A percentile compares a stretch with the other conserved stretches of the same genome.
Conservation (phyloP, 768 basidiomycete species). For the Serendipita indica region DNA sequence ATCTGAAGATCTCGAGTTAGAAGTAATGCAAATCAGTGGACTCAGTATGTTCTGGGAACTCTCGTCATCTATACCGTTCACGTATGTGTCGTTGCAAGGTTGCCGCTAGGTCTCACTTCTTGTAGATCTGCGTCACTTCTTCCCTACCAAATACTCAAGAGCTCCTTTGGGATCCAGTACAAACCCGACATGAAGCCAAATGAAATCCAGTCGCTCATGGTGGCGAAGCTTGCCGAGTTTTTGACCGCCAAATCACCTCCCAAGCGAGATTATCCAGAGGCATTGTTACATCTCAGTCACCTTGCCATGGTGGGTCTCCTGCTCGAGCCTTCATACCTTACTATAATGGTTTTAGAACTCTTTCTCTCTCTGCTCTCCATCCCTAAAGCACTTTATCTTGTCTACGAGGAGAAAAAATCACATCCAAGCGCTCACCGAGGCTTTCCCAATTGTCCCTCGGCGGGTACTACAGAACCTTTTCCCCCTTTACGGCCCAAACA, state of each 20-base stretch:
- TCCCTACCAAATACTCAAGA: background rate
- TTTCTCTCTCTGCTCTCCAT: too few relatives aligned
- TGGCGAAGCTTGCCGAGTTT: background rate
- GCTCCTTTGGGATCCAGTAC: background rate
- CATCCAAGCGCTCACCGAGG: slow-evolving; percentile 19
- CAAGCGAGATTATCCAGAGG: background rate
- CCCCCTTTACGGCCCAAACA: slow-evolving; percentile 60
- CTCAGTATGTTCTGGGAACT: slow-evolving; percentile 55
- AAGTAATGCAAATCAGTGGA: slow-evolving; percentile 42
- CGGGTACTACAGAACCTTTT: slow-evolving; percentile 45
- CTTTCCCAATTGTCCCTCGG: slow-evolving; percentile 38
- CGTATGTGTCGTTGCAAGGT: background rate
- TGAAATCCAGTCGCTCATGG: background rate
- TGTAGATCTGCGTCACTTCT: background rate
- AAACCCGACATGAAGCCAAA: background rate
- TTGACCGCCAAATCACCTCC: background rate
- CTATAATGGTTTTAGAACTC: too few relatives aligned
- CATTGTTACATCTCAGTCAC: background rate
- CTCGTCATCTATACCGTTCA: slow-evolving; percentile 29
- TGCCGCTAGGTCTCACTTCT: background rate
- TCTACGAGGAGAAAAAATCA: slow-evolving; percentile 26
- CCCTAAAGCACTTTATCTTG: slow-evolving; percentile 11
- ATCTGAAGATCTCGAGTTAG: slow-evolving; percentile 27
- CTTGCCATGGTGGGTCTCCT: background rate
- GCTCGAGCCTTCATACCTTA: too few relatives aligned